phyloP scores from a whole-genome alignment of 2,329 filamentous ascomycete species.

The Sporothrix brunneoviolacea region DNA sequence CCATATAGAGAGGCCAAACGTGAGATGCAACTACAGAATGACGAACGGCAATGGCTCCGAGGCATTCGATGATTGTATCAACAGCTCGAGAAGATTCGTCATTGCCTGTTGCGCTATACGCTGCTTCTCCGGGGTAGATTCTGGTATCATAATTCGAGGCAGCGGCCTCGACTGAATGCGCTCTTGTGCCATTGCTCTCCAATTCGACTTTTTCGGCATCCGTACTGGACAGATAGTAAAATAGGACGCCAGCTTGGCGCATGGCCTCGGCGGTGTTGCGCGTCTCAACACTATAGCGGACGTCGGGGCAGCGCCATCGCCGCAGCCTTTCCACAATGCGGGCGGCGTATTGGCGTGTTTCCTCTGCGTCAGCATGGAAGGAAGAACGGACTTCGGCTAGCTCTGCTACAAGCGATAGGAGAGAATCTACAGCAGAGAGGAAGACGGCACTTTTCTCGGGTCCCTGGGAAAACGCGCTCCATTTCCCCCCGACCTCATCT shows the following conservation, averaged over 20 bases:
- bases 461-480: conserved; percentile 1
- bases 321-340: neutral
- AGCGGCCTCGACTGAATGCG: too few relatives aligned
- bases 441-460: conserved; percentile 2
- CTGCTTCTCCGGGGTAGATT: too few relatives aligned
- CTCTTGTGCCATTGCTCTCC: too few relatives aligned
- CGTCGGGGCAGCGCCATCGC: conserved; percentile 3
- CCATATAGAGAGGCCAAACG: conserved; percentile 12
- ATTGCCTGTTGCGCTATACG: too few relatives aligned
- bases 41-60: neutral
- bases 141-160: too few relatives aligned
- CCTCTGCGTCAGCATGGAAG: neutral
- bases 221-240: neutral
- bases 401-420: conserved; percentile 9
- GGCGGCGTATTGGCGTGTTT: neutral
- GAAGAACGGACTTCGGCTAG: neutral
- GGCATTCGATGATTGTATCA: neutral
- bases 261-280: conserved; percentile 9
- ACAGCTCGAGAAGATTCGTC: neutral
- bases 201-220: too few relatives aligned
- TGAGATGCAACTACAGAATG: conserved; percentile 7
- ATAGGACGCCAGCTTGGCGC: conserved; percentile 5
- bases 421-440: conserved; percentile 7
- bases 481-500: neutral
- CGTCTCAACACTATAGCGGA: conserved; percentile 1